A percentile compares a stretch with the other conserved stretches of the same genome.
Conservation (phyloP, 2,329 filamentous ascomycete species). For the Fusarium burgessii region DNA sequence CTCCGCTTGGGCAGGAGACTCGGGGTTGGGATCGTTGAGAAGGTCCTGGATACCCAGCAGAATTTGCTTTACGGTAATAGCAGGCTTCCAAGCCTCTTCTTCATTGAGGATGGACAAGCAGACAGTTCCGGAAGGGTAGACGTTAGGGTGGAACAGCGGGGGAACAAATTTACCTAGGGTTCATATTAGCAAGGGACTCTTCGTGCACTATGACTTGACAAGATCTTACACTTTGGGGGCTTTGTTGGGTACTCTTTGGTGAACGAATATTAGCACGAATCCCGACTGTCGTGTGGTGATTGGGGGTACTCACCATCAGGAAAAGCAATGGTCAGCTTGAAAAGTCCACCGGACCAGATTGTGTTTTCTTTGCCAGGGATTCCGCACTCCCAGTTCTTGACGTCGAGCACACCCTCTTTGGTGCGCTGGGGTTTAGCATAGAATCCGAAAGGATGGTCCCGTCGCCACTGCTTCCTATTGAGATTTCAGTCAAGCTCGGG, state of each 20-base stretch:
- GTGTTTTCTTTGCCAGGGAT: slow-evolving; percentile 97
- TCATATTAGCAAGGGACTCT: slow-evolving; percentile 24
- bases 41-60: slow-evolving; percentile 95
- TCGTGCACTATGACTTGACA: neutral
- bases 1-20: slow-evolving; percentile 95
- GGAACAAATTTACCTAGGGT: slow-evolving; percentile 90
- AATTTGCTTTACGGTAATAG: slow-evolving; percentile 98
- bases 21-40: slow-evolving; percentile 95
- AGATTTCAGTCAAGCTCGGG: slow-evolving; percentile 36
- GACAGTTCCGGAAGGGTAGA: slow-evolving; percentile 97
- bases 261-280: slow-evolving; percentile 25
- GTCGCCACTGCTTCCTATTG: slow-evolving; percentile 91
- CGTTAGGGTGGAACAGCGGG: slow-evolving; percentile 97
- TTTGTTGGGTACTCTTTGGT: slow-evolving; percentile 93
- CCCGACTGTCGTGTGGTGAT: neutral
- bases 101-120: slow-evolving; percentile 98
- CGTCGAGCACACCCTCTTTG: slow-evolving; percentile 82
- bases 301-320: slow-evolving; percentile 78
- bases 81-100: slow-evolving; percentile 98
- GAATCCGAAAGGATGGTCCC: slow-evolving; percentile 97
- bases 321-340: slow-evolving; percentile 93
- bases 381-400: slow-evolving; percentile 97
- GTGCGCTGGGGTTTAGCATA: slow-evolving; percentile 89
- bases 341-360: slow-evolving; percentile 96
- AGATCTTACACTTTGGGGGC: slow-evolving; percentile 89